Evolutionary conservation across 1,139 yeast species (phyloP), one percentile per base, ranked within the genome.

Genomic region (Pichia sp.): DNA sequence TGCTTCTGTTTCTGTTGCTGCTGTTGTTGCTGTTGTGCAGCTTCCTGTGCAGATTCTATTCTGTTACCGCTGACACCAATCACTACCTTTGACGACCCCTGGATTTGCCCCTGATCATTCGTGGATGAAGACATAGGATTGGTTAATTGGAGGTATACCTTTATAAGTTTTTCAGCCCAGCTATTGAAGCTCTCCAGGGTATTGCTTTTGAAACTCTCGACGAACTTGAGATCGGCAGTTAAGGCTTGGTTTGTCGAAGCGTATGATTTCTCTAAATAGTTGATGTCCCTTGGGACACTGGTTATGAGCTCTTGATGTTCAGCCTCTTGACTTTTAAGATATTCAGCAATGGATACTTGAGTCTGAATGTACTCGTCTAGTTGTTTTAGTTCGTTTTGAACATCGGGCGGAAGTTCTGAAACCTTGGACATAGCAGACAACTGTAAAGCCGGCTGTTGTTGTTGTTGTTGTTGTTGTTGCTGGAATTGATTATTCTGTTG

Each of bases 391-490:
- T 86, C 85, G 49, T 74, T 79, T 50, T 87, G 87, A 28, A 74
- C 67, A 11, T 72, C 74, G 29, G 70, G 77, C 0, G 97, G 94
- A 32, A 91, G 67, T 47, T 88, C 97, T 11, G 83, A 78, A 3
- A 88, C 91, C 37, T 94, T 70, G 0, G 96, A 85, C 72, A 88
- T 75, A 6, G 95, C 82, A 4, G 91, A 83, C 37, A 87, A 68
- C 31, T 74, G 80, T 14, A 67, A 58, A 26, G 60, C 54, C 50
- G 47, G 64, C 6, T 40, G 63, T 39, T 50, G 58, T 33, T 46
- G 53, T 22, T 46, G 52, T 12, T 51, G 52, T 34, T 35, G 32
- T 35, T 46, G 48, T 34, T 39, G 44, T 29, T 48, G 47, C 42
- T 44, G 59, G 33, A 40, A 44, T 28, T 47, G 46, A 42, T 44